Percentiles rank a stretch among this genome's conserved stretches.
Evolutionary conservation across 805 yeast genomes (phyloP).

Genomic region (Hanseniaspora occidentalis): DNA sequence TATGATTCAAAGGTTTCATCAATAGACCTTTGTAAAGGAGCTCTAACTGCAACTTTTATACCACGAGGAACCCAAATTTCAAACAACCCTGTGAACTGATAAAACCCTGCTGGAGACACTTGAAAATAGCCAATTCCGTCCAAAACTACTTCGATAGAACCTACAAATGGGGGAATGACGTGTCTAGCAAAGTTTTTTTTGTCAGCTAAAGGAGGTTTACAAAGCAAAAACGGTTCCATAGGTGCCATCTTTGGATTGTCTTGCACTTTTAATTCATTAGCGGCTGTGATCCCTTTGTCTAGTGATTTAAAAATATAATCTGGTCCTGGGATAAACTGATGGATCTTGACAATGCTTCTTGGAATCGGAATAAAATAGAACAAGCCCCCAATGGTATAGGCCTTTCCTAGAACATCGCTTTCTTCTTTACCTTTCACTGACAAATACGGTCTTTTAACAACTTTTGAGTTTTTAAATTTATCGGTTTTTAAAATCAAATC

Average conservation of each 20-base stretch:
- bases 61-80: constrained; percentile 47
- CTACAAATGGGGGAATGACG: constrained; percentile 59
- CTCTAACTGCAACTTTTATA: constrained; percentile 39
- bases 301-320: constrained; percentile 24
- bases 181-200: constrained; percentile 28
- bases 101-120: constrained; percentile 45
- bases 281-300: constrained; percentile 23
- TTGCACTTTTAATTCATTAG: constrained; percentile 9
- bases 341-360: constrained; percentile 34
- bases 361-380: constrained; percentile 45
- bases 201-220: constrained; percentile 6
- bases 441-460: constrained; percentile 19
- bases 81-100: constrained; percentile 23
- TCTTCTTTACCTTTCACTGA: constrained; percentile 28
- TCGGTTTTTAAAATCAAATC: constrained; percentile 24
- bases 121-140: constrained; percentile 53
- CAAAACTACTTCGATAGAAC: constrained; percentile 51
- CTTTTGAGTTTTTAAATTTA: constrained; percentile 18
- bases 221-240: constrained; percentile 16
- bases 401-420: constrained; percentile 21
- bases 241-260: constrained; percentile 10
- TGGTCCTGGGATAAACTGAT: constrained; percentile 32
- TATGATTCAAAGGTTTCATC: constrained; percentile 21
- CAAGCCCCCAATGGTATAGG: constrained; percentile 48
- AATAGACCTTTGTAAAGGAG: constrained; percentile 30